Percentiles rank a stretch among this genome's conserved stretches.
phyloP scores from a whole-genome alignment of 2,329 filamentous ascomycete genomes.

The Fusarium buharicum region DNA sequence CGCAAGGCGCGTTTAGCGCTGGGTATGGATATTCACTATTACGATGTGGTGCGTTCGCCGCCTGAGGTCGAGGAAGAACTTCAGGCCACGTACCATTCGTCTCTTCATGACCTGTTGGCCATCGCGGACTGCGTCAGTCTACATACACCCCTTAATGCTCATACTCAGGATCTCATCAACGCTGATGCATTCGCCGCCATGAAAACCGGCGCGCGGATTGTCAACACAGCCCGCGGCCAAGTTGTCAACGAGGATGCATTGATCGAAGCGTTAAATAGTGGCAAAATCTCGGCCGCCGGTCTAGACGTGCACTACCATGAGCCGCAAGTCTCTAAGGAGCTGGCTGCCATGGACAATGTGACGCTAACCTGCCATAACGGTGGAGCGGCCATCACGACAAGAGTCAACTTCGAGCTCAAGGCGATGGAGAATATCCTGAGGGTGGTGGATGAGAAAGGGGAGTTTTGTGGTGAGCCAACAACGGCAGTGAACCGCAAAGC shows the following conservation, averaged over 20 bases:
- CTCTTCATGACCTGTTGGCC: constrained; percentile 42
- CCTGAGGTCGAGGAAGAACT: constrained; percentile 47
- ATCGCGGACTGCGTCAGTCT: constrained; percentile 50
- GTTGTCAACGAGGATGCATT: constrained; percentile 64
- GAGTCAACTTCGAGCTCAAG: constrained; percentile 54
- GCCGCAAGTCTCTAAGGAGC: constrained; percentile 55
- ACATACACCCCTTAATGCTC: constrained; percentile 45
- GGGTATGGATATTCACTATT: constrained; percentile 66
- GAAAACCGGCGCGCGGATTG: constrained; percentile 59
- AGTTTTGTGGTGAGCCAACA: constrained; percentile 23
- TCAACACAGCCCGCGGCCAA: constrained; percentile 64
- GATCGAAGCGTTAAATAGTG: constrained; percentile 57
- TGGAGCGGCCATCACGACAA: constrained; percentile 51
- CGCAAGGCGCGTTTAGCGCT: constrained; percentile 57
- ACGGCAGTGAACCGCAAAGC: constrained; percentile 25
- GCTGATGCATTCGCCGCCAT: constrained; percentile 48
- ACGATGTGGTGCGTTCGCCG: constrained; percentile 54
- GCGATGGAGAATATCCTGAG: constrained; percentile 33
- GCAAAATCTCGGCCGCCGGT: constrained; percentile 58
- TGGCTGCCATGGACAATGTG: constrained; percentile 54
- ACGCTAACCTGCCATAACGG: constrained; percentile 53
- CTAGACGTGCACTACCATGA: constrained; percentile 66
- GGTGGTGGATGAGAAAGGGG: constrained; percentile 40
- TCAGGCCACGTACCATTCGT: constrained; percentile 46
- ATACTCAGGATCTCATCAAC: constrained; percentile 32